Evolutionary conservation across 2,329 filamentous ascomycete genomes (phyloP), one percentile per base, ranked within the genome.

Genomic region (Penicillium sp.): DNA sequence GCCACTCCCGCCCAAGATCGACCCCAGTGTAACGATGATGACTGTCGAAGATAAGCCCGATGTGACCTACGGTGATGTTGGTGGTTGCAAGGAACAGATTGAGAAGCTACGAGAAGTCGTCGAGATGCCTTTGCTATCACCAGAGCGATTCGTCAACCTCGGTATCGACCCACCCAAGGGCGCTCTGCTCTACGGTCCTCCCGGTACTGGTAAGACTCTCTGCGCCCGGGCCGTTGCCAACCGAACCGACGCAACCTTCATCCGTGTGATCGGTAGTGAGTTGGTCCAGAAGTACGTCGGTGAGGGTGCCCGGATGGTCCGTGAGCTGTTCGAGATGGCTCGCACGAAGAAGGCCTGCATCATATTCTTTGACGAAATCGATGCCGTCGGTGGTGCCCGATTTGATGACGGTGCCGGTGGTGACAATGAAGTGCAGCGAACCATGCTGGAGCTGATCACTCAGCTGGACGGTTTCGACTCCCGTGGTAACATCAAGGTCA

Each of bases 21-120:
- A 99, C 69, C 92, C 94, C 48, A 96, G 90, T 63, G 94, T 99
- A 62, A 99, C 94, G 35, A 99, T 99, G 94, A 99, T 99, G 94
- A 97, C 94, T 45, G 94, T 99, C 59, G 94, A 99, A 79, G 94
- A 99, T 78, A 99, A 99, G 81, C 94, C 94, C 14, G 94, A 99
- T 73, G 94, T 99, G 56, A 99, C 94, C 57, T 99, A 99, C 66
- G 94, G 94, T 64, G 94, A 99, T 78, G 92, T 99, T 36, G 94
- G 94, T 76, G 94, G 94, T 50, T 97, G 92, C 83, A 99, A 99
- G 77, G 94, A 99, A 76, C 94, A 99, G 76, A 96, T 99, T 36
- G 94, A 99, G 81, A 99, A 99, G 82, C 83, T 99, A 62, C 84
- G 94, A 72, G 94, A 99, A 76, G 94, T 99, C 48, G 94, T 99